These are phyloP conservation scores for Selaginella moellendorffii DNA, from an alignment of 75 land plant genomes.

Conservation along the genomic window DNA sequence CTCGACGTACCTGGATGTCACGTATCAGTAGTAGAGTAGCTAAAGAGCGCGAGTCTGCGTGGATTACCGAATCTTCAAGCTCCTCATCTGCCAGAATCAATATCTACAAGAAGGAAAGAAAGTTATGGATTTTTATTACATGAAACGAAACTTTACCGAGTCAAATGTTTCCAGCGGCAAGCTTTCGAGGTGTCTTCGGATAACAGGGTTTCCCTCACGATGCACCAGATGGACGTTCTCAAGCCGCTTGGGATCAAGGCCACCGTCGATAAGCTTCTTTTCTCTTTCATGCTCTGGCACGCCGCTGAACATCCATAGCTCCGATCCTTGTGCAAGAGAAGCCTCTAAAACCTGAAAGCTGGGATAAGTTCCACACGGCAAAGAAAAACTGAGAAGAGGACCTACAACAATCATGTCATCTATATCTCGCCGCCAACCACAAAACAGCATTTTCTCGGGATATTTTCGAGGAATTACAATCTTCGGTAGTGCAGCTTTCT, in stretches of 20 bases:
- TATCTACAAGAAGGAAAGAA: constrained; percentile 30
- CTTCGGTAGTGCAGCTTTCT: constrained; percentile 20
- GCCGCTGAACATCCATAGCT: constrained; percentile 59
- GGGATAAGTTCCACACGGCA: background rate
- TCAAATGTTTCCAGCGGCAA: constrained; percentile 73
- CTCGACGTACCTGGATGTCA: constrained; percentile 54
- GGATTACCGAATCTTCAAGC: constrained; percentile 46
- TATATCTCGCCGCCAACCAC: constrained; percentile 90
- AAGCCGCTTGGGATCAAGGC: constrained; percentile 28
- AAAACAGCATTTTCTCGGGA: constrained; percentile 68
- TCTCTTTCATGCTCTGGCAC: constrained; percentile 40
- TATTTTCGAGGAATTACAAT: constrained; percentile 32
- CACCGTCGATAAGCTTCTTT: constrained; percentile 36
- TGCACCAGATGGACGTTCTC: constrained; percentile 34
- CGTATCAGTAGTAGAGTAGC: constrained; percentile 67
- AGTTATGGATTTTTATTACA: background rate
- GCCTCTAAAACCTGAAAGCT: constrained; percentile 27
- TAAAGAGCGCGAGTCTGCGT: constrained; percentile 64
- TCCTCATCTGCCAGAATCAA: constrained; percentile 74
- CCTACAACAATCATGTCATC: constrained; percentile 77
- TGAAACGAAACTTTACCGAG: constrained; percentile 29
- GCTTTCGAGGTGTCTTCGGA: constrained; percentile 46
- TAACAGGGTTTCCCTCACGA: constrained; percentile 46
- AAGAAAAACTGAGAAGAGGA: background rate
- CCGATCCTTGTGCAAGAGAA: constrained; percentile 31